These are phyloP conservation scores for Gliomastix tumulicola DNA, from an alignment of 2,329 filamentous ascomycete species.

Conservation along the genomic window DNA sequence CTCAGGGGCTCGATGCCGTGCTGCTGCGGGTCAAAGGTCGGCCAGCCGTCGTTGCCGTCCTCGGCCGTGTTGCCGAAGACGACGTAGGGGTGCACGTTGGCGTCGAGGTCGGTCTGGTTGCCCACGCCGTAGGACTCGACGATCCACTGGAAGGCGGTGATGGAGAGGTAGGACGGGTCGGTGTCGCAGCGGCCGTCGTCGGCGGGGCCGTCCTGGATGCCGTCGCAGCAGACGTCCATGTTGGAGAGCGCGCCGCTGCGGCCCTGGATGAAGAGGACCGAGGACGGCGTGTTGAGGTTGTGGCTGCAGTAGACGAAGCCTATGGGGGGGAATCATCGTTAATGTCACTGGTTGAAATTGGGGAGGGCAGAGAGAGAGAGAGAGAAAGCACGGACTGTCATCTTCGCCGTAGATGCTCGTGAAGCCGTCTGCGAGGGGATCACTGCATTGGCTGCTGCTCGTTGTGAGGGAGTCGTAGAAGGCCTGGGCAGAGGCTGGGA, in stretches of 20 bases:
- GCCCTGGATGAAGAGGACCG: conserved; percentile 42
- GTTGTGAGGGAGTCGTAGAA: no score
- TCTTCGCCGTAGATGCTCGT: conserved; percentile 9
- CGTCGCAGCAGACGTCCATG: conserved; percentile 56
- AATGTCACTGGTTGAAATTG: neutral
- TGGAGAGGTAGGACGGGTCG: conserved; percentile 30
- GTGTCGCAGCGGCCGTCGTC: conserved; percentile 36
- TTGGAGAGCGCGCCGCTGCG: conserved; percentile 33
- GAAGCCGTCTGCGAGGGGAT: neutral
- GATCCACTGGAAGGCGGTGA: conserved; percentile 38
- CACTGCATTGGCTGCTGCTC: neutral
- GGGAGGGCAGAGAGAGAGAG: no score
- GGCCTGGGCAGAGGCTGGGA: no score
- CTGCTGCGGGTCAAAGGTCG: conserved; percentile 30
- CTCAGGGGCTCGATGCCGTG: conserved; percentile 41
- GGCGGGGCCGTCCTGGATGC: conserved; percentile 29
- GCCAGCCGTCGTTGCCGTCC: conserved; percentile 20
- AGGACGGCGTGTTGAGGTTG: conserved; percentile 24
- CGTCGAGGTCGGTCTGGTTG: conserved; percentile 33
- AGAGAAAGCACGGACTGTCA: no score
- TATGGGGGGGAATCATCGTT: no score
- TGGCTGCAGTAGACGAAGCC: conserved; percentile 40
- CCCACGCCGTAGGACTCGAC: conserved; percentile 27
- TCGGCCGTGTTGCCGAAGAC: conserved; percentile 48
- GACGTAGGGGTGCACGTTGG: conserved; percentile 44